Percentiles rank a stretch among this genome's conserved stretches.
Evolutionary conservation across 345 rosid species (phyloP).

Genomic region (Citrus cavaleriei): DNA sequence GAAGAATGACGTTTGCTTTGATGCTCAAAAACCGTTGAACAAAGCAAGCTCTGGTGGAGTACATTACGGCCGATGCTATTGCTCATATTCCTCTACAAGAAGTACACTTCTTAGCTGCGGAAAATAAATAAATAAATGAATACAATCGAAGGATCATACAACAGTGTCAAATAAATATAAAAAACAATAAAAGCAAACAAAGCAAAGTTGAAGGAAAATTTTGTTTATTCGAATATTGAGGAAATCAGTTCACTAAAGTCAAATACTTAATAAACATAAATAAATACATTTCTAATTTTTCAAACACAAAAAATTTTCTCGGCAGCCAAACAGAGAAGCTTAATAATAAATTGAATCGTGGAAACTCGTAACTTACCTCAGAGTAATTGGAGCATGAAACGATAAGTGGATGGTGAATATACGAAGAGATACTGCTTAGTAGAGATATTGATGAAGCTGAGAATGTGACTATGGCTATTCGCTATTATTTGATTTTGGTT

Average conservation of each 20-base stretch:
- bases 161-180: conserved; percentile 1
- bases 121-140: conserved; percentile 12
- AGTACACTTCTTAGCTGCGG: conserved; percentile 27
- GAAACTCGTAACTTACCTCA: neutral
- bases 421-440: conserved; percentile 8
- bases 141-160: conserved; percentile 24
- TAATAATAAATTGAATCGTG: neutral
- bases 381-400: neutral
- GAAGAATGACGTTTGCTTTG: conserved; percentile 53
- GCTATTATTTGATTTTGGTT: neutral
- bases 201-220: neutral
- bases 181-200: neutral
- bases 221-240: neutral
- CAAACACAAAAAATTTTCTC: neutral
- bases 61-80: conserved; percentile 50
- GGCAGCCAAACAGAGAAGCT: conserved; percentile 11
- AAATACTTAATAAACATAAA: neutral
- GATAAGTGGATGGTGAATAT: neutral
- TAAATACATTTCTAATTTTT: neutral
- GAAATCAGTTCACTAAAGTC: neutral
- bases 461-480: neutral
- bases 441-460: neutral
- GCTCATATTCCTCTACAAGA: conserved; percentile 63
- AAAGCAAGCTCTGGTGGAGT: conserved; percentile 56
- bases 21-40: conserved; percentile 52